Evolutionary conservation across 108 stramenopile species (phyloP), one percentile per base, ranked within the genome.

Genomic region (Schizochytrium sp.): DNA sequence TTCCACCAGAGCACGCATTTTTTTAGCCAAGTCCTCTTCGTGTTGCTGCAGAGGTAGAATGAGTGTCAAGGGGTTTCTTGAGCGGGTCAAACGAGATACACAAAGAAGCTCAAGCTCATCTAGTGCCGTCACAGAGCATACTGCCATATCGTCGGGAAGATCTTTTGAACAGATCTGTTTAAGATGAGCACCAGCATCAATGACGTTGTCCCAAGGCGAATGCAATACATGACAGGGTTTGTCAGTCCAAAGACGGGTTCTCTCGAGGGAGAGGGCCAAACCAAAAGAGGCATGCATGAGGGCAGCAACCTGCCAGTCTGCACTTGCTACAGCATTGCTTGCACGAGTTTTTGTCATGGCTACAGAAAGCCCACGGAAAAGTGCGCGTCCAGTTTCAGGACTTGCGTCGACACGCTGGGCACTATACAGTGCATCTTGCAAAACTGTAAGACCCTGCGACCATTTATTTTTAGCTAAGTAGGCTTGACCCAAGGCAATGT

Each of bases 251-350:
- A 69, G 12, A 7, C 64, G 64, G 42, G 28, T 3, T 44, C 64
- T 38, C 44, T 69, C 64, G 12, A 69, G 64, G 42, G 64, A 69
- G 8, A 69, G 64, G 42, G 64, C 64, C 64, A 69, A 44, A 44
- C 64, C 64, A 15, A 69, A 69, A 44, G 64, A 69, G 19, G 64
- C 64, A 15, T 69, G 64, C 64, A 15, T 44, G 42, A 69, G 40
- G 19, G 64, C 64, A 8, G 64, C 64, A 7, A 44, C 44, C 64
- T 69, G 42, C 64, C 64, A 69, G 15, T 69, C 64, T 38, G 5
- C 28, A 38, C 42, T 44, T 7, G 15, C 64, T 44, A 8, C 12
- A 7, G 64, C 28, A 7, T 15, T 38, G 42, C 42, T 69, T 7
- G 10, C 15, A 44, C 44, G 64, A 38, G 7, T 44, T 8, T 44